Percentiles rank a stretch among this genome's conserved stretches.
These are phyloP conservation scores for Phyllosticta citribraziliensis DNA, from an alignment of 2,329 filamentous ascomycete species.

Conservation along the genomic window DNA sequence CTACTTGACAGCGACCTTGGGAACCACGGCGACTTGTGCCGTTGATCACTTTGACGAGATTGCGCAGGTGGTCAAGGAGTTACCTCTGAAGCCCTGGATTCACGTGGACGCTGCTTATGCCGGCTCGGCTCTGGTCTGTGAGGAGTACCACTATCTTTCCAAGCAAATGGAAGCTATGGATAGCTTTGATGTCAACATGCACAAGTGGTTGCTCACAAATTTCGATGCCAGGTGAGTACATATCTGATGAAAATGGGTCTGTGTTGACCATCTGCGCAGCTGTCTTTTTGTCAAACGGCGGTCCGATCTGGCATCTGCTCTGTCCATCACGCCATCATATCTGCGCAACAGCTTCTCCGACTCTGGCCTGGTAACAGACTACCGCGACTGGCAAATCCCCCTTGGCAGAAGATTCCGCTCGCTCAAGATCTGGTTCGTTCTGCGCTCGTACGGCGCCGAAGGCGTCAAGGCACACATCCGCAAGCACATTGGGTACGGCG, in stretches of 20 bases:
- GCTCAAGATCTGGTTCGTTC: constrained; percentile 91
- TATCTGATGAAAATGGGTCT: neutral
- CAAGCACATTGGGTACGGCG: constrained; percentile 58
- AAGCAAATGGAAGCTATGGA: constrained; percentile 58
- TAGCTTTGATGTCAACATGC: constrained; percentile 91
- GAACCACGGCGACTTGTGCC: constrained; percentile 81
- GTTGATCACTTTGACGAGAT: constrained; percentile 72
- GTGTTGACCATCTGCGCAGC: constrained; percentile 31
- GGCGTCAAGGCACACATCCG: constrained; percentile 67
- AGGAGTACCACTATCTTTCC: constrained; percentile 66
- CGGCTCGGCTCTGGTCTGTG: constrained; percentile 70
- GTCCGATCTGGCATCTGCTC: constrained; percentile 64
- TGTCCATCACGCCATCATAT: constrained; percentile 72
- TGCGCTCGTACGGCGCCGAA: constrained; percentile 68
- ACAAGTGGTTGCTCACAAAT: constrained; percentile 94
- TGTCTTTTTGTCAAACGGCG: constrained; percentile 71
- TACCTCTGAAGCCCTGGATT: constrained; percentile 62
- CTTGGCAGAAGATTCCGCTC: constrained; percentile 80
- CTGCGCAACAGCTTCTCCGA: constrained; percentile 74
- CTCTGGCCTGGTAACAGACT: constrained; percentile 79
- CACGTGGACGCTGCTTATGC: constrained; percentile 93
- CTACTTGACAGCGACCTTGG: constrained; percentile 73
- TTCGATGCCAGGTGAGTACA: constrained; percentile 56
- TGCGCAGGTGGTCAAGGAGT: constrained; percentile 43
- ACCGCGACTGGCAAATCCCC: constrained; percentile 95